A percentile compares a stretch with the other conserved stretches of the same genome.
Conservation (phyloP, 208 protist species). For the Acanthamoeba divionensis region DNA sequence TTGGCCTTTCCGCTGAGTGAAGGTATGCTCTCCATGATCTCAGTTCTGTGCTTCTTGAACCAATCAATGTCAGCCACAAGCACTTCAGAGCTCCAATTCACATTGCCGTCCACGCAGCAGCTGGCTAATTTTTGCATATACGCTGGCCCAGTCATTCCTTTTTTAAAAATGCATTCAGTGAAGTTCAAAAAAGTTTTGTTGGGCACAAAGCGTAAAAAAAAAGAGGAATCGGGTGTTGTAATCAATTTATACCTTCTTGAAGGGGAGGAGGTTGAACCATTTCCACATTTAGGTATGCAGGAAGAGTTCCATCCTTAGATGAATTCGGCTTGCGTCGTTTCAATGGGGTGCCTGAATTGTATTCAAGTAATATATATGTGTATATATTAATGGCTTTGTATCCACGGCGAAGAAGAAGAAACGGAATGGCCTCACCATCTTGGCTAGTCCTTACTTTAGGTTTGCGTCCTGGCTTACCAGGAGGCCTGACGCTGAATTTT, state of each 20-base stretch:
- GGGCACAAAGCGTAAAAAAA: not conserved
- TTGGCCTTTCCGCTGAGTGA: slow-evolving; percentile 24
- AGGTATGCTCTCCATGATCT: slow-evolving; percentile 64
- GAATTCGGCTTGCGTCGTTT: slow-evolving; percentile 64
- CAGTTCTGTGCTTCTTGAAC: slow-evolving; percentile 61
- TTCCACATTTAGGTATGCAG: slow-evolving; percentile 62
- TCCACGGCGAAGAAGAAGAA: not conserved
- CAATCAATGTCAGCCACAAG: not conserved
- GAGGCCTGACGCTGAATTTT: not conserved
- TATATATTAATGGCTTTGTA: not conserved
- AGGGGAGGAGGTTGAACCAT: slow-evolving; percentile 43
- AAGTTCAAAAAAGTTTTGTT: too few species aligned
- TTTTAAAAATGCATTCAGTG: too few species aligned
- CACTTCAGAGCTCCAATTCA: slow-evolving; percentile 46
- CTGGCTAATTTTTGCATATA: not conserved
- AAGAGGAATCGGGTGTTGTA: not conserved
- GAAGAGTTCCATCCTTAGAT: slow-evolving; percentile 56
- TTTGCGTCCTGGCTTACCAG: not conserved
- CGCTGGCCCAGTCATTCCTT: not conserved
- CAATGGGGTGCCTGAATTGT: not conserved
- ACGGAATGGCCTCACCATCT: not conserved
- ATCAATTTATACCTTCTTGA: not conserved
- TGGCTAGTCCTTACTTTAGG: not conserved
- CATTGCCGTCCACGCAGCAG: slow-evolving; percentile 57
- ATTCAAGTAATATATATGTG: not conserved